phyloP scores from a whole-genome alignment of 345 rosid species.

The Boechera divaricarpa region DNA sequence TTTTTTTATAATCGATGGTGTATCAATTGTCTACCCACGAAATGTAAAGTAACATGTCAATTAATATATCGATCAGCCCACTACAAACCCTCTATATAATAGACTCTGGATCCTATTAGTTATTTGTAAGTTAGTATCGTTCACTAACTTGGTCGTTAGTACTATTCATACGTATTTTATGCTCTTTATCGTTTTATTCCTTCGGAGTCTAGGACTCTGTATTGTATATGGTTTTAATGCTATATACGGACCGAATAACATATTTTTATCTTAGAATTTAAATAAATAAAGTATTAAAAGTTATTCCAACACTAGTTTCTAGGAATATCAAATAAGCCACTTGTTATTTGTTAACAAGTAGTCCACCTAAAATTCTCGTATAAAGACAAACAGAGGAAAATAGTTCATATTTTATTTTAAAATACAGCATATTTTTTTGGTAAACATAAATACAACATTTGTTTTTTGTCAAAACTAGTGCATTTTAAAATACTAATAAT shows the following conservation, averaged over 20 bases:
- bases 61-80: constrained; percentile 19
- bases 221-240: not conserved
- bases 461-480: not conserved
- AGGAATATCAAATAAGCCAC: constrained; percentile 32
- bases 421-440: not conserved
- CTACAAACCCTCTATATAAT: constrained; percentile 28
- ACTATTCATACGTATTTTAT: constrained; percentile 22
- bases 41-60: constrained; percentile 22
- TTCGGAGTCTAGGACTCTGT: constrained; percentile 8
- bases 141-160: constrained; percentile 14
- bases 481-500: not conserved
- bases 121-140: not conserved
- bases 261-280: not conserved
- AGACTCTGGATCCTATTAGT: constrained; percentile 15
- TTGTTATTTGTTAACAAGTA: constrained; percentile 30
- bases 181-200: constrained; percentile 23
- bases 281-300: constrained; percentile 7
- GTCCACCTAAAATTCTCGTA: constrained; percentile 12
- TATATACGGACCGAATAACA: constrained; percentile 16
- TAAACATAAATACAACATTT: not conserved
- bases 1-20: constrained; percentile 18
- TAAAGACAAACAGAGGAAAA: not conserved
- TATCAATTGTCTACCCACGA: constrained; percentile 1
- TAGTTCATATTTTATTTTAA: not conserved
- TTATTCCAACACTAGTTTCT: constrained; percentile 37